Evolutionary conservation across 306 rosid genomes (phyloP).

Genomic region (Ammopiptanthus mongolicus): DNA sequence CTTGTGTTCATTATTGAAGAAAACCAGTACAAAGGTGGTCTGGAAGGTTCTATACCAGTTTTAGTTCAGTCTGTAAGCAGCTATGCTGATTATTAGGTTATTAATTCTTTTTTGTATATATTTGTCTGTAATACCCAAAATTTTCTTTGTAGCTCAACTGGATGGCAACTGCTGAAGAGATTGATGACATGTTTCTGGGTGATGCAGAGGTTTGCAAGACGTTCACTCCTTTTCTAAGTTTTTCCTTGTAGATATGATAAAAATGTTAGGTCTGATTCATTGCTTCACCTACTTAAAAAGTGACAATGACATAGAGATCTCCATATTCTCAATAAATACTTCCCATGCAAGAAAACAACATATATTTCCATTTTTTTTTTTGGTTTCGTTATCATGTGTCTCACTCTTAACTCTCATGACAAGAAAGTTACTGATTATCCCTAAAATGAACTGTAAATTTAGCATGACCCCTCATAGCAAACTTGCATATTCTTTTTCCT

Average conservation of each 20-base stretch:
- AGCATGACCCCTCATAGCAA: not conserved
- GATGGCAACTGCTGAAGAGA: conserved; percentile 80
- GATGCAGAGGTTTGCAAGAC: conserved; percentile 71
- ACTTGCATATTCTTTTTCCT: not conserved
- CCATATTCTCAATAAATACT: not conserved
- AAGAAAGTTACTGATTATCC: not conserved
- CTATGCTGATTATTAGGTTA: conserved; percentile 23
- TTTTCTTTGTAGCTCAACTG: conserved; percentile 62
- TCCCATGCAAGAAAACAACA: not conserved
- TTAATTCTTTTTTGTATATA: conserved; percentile 2
- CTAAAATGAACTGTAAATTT: not conserved
- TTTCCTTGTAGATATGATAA: not conserved
- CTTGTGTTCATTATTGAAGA: conserved; percentile 63
- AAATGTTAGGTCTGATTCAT: not conserved
- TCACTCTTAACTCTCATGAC: not conserved
- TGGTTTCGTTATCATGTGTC: not conserved
- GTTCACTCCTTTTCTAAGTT: not conserved
- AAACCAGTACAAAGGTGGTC: conserved; percentile 65
- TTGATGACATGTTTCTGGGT: conserved; percentile 79
- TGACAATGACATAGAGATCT: not conserved
- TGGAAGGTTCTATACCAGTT: conserved; percentile 86
- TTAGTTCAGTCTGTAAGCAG: conserved; percentile 74
- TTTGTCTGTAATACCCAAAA: conserved; percentile 17
- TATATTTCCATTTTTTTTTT: not conserved
- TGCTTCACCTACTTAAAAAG: not conserved